A percentile compares a stretch with the other conserved stretches of the same genome.
These are phyloP conservation scores for Herpetospermum pedunculosum DNA, from an alignment of 306 rosid species.

Conservation along the genomic window DNA sequence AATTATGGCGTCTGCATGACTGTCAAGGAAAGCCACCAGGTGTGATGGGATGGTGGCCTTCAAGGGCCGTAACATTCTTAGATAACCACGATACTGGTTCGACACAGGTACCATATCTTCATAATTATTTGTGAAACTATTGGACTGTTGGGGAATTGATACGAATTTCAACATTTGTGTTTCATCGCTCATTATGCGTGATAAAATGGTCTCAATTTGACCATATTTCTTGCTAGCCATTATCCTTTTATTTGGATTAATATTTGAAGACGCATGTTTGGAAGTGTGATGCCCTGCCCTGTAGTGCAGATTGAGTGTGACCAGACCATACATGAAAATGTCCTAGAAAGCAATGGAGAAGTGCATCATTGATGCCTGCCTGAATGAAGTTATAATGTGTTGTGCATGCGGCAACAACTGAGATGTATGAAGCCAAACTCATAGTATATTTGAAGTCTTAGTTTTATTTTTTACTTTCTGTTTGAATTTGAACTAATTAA, in stretches of 20 bases:
- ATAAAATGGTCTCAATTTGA: background rate
- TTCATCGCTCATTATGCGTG: background rate
- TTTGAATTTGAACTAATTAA: background rate
- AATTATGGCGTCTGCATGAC: constrained; percentile 70
- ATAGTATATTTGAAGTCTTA: background rate
- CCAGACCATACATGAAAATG: background rate
- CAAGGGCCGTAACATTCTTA: constrained; percentile 71
- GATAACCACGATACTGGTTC: constrained; percentile 94
- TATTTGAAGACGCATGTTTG: background rate
- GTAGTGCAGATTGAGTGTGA: background rate
- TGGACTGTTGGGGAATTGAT: background rate
- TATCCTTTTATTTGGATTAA: background rate
- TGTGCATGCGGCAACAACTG: background rate
- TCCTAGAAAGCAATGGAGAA: background rate
- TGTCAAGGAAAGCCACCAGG: constrained; percentile 86
- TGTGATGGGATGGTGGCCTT: constrained; percentile 84
- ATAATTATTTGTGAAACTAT: constrained; percentile 1
- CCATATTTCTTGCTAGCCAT: background rate
- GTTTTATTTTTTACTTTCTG: background rate
- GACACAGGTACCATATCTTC: constrained; percentile 51
- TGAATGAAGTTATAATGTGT: background rate
- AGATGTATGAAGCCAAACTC: background rate
- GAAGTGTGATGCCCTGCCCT: background rate
- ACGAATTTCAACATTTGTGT: background rate
- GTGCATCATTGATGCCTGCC: background rate